Percentiles rank a stretch among this genome's conserved stretches.
phyloP scores from a whole-genome alignment of 169 alveolate genomes.

The Besnoitia besnoiti region DNA sequence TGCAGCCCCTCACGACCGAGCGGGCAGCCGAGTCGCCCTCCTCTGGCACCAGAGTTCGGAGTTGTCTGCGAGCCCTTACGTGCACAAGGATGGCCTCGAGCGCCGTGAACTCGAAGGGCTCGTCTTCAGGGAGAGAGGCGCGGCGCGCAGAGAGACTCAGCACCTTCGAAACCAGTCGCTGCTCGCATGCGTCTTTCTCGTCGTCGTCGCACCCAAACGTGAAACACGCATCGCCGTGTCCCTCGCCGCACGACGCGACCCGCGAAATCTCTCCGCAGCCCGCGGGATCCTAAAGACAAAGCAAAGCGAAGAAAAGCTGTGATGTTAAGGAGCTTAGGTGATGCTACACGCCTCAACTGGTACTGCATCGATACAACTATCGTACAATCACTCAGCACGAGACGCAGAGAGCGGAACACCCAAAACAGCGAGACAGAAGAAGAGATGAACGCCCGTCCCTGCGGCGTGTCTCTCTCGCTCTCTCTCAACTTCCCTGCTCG shows the following conservation, averaged over 20 bases:
- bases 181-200: background rate
- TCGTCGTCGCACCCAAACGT: background rate
- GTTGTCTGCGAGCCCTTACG: background rate
- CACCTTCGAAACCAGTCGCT: background rate
- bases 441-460: background rate
- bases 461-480: background rate
- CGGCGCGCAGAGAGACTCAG: background rate
- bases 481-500: background rate
- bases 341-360: too few relatives aligned
- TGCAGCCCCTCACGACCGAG: too few relatives aligned
- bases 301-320: background rate
- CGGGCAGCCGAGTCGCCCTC: background rate
- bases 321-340: too few relatives aligned
- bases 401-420: background rate
- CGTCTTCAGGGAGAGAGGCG: background rate
- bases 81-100: conserved; percentile 47
- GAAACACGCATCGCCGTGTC: background rate
- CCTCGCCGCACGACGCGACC: background rate
- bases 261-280: background rate
- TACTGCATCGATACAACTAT: too few relatives aligned
- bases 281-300: background rate
- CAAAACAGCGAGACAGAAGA: background rate
- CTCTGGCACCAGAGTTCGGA: background rate
- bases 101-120: conserved; percentile 38
- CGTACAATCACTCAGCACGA: background rate